Evolutionary conservation across 805 yeast species (phyloP).

Genomic region (Cyberlindnera petersonii): DNA sequence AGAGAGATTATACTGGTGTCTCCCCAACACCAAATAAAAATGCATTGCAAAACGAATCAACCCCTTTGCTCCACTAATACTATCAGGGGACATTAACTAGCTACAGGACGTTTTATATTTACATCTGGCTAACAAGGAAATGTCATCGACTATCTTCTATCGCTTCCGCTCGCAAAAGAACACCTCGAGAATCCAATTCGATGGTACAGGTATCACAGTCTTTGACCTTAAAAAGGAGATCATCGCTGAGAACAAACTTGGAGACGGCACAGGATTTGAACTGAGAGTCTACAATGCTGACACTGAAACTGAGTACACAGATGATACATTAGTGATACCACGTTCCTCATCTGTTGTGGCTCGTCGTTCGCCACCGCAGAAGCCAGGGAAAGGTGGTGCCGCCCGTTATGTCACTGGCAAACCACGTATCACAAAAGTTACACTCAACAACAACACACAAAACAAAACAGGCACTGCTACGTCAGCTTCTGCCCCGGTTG

Average conservation of each 20-base stretch:
- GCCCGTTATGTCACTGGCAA: conserved; percentile 70
- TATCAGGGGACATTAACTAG: too few species aligned
- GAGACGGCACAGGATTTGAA: conserved; percentile 82
- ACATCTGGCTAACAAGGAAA: too few species aligned
- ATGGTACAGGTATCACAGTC: conserved; percentile 94
- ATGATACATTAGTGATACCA: conserved; percentile 88
- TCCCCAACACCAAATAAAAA: too few species aligned
- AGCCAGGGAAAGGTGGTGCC: conserved; percentile 47
- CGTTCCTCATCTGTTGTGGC: conserved; percentile 83
- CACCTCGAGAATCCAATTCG: conserved; percentile 77
- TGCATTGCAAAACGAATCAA: not conserved
- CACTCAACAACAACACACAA: conserved; percentile 11
- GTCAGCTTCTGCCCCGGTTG: not conserved
- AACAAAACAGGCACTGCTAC: conserved; percentile 6
- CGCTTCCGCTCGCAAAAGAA: conserved; percentile 79
- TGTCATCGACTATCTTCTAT: conserved; percentile 89
- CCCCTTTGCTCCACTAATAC: not conserved
- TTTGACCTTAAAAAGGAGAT: conserved; percentile 93
- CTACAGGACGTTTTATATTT: too few species aligned
- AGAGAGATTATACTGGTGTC: too few species aligned
- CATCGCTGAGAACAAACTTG: conserved; percentile 72
- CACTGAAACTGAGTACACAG: conserved; percentile 69
- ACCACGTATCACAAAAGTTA: conserved; percentile 46
- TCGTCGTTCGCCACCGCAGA: conserved; percentile 67
- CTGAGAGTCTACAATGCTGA: conserved; percentile 68